Conservation (phyloP, 352 stramenopile genomes). For the Globisporangium sylvaticum region DNA sequence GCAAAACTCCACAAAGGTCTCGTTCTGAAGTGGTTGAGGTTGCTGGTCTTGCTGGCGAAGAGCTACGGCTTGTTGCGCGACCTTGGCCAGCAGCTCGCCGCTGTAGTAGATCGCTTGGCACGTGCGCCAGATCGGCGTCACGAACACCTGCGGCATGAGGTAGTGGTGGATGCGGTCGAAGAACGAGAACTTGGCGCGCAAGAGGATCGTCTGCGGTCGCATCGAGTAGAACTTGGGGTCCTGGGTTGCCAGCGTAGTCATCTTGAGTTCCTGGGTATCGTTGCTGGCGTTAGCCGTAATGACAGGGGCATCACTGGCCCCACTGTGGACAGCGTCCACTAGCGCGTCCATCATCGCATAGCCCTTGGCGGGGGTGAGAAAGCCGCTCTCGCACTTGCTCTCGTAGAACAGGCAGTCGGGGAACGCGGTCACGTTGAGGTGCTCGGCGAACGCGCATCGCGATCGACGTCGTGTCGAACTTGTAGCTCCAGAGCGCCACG, state of each 20-base stretch:
- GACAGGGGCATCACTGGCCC: not conserved
- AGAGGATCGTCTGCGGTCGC: not conserved
- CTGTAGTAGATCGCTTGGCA: slow-evolving; percentile 10
- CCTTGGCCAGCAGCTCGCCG: not conserved
- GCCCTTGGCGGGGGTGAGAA: not conserved
- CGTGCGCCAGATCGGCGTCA: slow-evolving; percentile 2
- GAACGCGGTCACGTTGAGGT: not conserved
- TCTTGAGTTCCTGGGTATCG: no score
- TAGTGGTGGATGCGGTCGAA: slow-evolving; percentile 19
- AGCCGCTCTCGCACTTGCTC: not conserved
- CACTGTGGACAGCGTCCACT: not conserved
- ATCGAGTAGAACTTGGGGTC: not conserved
- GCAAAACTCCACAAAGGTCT: slow-evolving; percentile 8
- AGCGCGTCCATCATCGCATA: not conserved
- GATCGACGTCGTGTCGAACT: slow-evolving; percentile 17
- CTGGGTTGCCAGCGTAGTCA: not conserved
- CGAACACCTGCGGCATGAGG: slow-evolving; percentile 8
- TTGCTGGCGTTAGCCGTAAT: no score
- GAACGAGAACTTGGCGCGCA: not conserved
- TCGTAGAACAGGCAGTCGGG: slow-evolving; percentile 5
- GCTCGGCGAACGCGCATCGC: slow-evolving; percentile 10
- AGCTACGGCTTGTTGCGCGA: not conserved
- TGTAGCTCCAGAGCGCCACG: slow-evolving; percentile 15
- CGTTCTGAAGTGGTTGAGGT: not conserved
- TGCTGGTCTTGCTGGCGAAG: not conserved